phyloP scores from a whole-genome alignment of 1,284 basidiomycete genomes.

The Farysia itapuensis region DNA sequence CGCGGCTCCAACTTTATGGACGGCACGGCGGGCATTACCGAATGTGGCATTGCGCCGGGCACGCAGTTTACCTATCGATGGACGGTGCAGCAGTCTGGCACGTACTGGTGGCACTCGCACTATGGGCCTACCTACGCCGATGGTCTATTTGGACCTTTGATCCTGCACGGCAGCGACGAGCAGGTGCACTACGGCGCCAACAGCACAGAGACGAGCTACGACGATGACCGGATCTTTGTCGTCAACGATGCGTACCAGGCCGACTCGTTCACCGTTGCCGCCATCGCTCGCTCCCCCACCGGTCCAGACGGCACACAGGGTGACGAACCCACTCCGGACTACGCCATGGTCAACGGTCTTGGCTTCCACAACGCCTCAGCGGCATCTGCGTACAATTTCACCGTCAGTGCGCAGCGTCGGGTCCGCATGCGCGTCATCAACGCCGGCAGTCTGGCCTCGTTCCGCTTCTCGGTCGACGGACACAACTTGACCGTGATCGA shows the following conservation, averaged over 20 bases:
- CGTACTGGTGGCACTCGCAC: slow-evolving; percentile 62
- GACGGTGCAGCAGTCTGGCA: slow-evolving; percentile 58
- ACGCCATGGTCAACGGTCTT: slow-evolving; percentile 65
- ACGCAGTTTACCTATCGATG: slow-evolving; percentile 41
- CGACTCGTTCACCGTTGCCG: slow-evolving; percentile 40
- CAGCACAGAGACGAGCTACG: slow-evolving; percentile 39
- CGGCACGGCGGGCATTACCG: slow-evolving; percentile 47
- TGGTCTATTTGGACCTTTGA: slow-evolving; percentile 52
- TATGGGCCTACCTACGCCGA: slow-evolving; percentile 47
- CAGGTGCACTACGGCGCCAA: slow-evolving; percentile 12
- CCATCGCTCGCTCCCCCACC: slow-evolving; percentile 16
- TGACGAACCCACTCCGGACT: slow-evolving; percentile 58
- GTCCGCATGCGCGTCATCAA: slow-evolving; percentile 66
- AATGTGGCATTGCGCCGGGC: slow-evolving; percentile 54
- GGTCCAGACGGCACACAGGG: slow-evolving; percentile 42
- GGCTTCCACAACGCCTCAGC: slow-evolving; percentile 54
- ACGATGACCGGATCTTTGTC: slow-evolving; percentile 45
- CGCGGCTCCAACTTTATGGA: slow-evolving; percentile 48
- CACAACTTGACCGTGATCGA: slow-evolving; percentile 64
- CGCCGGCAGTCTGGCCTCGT: slow-evolving; percentile 29
- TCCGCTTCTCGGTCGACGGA: slow-evolving; percentile 62
- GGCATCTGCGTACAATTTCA: slow-evolving; percentile 33
- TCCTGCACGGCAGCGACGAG: slow-evolving; percentile 57
- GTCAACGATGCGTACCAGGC: slow-evolving; percentile 50
- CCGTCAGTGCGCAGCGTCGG: slow-evolving; percentile 56